Evolutionary conservation across 2,329 filamentous ascomycete genomes (phyloP).

Genomic region (Diaporthe citri): DNA sequence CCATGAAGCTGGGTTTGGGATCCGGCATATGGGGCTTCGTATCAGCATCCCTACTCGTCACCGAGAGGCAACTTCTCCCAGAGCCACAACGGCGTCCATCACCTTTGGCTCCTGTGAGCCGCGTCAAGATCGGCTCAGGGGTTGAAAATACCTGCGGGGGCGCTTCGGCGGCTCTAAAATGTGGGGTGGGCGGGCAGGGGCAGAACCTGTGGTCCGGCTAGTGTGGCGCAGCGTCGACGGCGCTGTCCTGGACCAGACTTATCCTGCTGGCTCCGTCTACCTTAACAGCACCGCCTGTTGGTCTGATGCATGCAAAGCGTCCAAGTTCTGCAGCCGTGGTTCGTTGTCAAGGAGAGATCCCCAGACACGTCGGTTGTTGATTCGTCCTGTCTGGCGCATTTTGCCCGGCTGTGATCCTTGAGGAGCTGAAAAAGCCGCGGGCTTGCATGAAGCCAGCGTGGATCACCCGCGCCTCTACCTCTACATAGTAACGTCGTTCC

Average conservation of each 20-base stretch:
- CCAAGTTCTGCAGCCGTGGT: slow-evolving; percentile 5
- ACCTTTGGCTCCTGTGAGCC: slow-evolving; percentile 20
- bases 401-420: slow-evolving; percentile 37
- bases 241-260: slow-evolving; percentile 19
- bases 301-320: slow-evolving; percentile 16
- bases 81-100: slow-evolving; percentile 1
- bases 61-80: slow-evolving; percentile 6
- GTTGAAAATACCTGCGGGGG: slow-evolving; percentile 33
- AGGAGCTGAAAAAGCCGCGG: slow-evolving; percentile 39
- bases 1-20: neutral
- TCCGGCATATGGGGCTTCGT: neutral
- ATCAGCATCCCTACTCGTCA: slow-evolving; percentile 21
- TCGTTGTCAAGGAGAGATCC: slow-evolving; percentile 6
- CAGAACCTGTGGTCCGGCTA: neutral
- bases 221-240: slow-evolving; percentile 37
- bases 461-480: slow-evolving; percentile 34
- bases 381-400: slow-evolving; percentile 24
- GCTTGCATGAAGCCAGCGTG: slow-evolving; percentile 35
- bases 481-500: slow-evolving; percentile 13
- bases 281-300: neutral
- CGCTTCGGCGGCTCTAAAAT: slow-evolving; percentile 40
- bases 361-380: slow-evolving; percentile 2
- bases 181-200: slow-evolving; percentile 34
- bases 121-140: slow-evolving; percentile 40
- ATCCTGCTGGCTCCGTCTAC: neutral